Evolutionary conservation across 1,284 basidiomycete species (phyloP).

Genomic region (Cystobasidium slooffiae): DNA sequence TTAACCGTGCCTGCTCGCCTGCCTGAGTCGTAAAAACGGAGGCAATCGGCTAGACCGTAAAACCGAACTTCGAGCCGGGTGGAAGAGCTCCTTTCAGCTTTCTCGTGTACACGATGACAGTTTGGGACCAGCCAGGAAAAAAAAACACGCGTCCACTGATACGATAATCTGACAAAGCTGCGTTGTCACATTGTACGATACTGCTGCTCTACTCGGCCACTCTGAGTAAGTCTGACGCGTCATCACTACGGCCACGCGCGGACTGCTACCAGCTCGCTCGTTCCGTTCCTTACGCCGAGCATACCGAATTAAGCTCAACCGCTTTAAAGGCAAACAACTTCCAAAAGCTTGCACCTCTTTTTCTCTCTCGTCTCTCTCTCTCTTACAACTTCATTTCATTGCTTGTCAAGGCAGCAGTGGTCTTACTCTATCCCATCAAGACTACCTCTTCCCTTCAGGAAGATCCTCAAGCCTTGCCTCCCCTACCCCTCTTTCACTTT

Average conservation of each 20-base stretch:
- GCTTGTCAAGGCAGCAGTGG: neutral
- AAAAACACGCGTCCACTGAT: neutral
- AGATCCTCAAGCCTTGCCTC: neutral
- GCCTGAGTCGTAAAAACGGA: neutral
- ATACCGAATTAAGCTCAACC: conserved; percentile 8
- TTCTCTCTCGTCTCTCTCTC: neutral
- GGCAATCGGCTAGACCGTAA: neutral
- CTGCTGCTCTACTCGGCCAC: too few relatives aligned
- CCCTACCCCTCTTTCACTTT: too few relatives aligned
- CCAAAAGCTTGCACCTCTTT: neutral
- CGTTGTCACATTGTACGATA: too few relatives aligned
- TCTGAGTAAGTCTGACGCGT: too few relatives aligned
- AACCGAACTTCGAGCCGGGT: neutral
- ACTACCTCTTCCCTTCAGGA: too few relatives aligned
- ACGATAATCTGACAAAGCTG: neutral
- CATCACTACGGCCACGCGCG: too few relatives aligned
- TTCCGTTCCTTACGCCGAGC: conserved; percentile 5
- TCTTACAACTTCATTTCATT: neutral
- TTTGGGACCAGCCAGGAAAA: neutral
- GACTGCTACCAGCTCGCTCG: neutral
- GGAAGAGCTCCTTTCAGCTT: neutral
- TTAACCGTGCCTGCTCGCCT: too few relatives aligned
- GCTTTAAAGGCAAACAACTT: neutral
- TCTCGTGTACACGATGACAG: conserved; percentile 12
- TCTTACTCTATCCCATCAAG: neutral